Conservation (phyloP, 2,329 filamentous ascomycete genomes). For the Metarhizium guizhouense region DNA sequence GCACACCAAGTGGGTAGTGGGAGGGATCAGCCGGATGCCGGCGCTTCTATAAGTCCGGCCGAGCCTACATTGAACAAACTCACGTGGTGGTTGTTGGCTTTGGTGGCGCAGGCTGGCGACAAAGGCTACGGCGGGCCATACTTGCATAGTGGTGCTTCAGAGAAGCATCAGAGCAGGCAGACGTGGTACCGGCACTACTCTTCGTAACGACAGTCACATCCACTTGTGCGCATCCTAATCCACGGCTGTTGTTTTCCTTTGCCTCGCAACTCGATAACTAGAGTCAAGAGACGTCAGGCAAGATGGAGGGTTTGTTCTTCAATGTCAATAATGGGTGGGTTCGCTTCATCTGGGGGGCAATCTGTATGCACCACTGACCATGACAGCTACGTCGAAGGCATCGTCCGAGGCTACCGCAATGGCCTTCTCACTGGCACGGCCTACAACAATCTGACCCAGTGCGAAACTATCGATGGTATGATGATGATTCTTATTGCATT, state of each 20-base stretch:
- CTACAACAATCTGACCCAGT: slow-evolving; percentile 94
- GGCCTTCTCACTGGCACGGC: slow-evolving; percentile 80
- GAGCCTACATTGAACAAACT: slow-evolving; percentile 6
- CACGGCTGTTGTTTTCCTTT: background rate
- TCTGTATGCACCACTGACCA: slow-evolving; percentile 20
- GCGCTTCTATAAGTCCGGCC: slow-evolving; percentile 17
- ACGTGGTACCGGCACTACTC: background rate
- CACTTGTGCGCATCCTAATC: background rate
- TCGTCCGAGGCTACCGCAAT: slow-evolving; percentile 95
- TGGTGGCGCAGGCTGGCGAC: background rate
- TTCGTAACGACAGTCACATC: background rate
- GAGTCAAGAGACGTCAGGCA: background rate
- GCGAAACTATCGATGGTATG: slow-evolving; percentile 89
- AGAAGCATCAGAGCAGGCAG: background rate
- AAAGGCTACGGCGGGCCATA: background rate
- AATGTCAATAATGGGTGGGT: slow-evolving; percentile 86
- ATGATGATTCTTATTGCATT: background rate
- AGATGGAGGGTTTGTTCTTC: slow-evolving; percentile 88
- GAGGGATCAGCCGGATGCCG: slow-evolving; percentile 13
- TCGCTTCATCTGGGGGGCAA: slow-evolving; percentile 6
- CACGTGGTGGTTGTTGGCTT: slow-evolving; percentile 9
- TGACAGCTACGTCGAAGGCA: slow-evolving; percentile 85
- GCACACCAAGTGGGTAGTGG: slow-evolving; percentile 14
- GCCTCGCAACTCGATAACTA: background rate
- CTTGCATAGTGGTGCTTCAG: background rate